phyloP scores from a whole-genome alignment of 345 rosid species.

The Theobroma cacao region DNA sequence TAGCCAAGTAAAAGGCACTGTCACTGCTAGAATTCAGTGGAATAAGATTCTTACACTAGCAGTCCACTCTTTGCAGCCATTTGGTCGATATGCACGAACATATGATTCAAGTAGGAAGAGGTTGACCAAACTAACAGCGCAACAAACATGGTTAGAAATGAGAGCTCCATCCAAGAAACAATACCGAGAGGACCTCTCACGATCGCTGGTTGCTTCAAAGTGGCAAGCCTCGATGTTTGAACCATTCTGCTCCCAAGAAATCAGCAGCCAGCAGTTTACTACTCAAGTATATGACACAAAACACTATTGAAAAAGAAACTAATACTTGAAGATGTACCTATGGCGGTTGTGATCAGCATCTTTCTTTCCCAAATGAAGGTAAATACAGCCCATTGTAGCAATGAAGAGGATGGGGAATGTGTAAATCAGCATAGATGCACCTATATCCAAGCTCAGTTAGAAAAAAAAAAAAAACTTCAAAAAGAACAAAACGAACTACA shows the following conservation, averaged over 20 bases:
- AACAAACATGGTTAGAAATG: slow-evolving; percentile 52
- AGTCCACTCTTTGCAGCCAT: slow-evolving; percentile 10
- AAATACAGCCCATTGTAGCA: slow-evolving; percentile 55
- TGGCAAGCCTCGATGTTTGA: not conserved
- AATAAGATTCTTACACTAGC: slow-evolving; percentile 31
- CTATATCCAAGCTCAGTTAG: slow-evolving; percentile 24
- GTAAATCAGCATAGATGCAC: slow-evolving; percentile 49
- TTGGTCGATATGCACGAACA: slow-evolving; percentile 25
- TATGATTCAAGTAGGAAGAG: slow-evolving; percentile 37
- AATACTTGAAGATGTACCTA: slow-evolving; percentile 13
- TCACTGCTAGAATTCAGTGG: not conserved
- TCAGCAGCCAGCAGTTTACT: not conserved
- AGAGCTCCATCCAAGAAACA: slow-evolving; percentile 49
- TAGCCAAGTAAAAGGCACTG: not conserved
- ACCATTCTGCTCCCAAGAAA: not conserved
- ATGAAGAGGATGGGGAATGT: slow-evolving; percentile 59
- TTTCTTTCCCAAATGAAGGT: slow-evolving; percentile 55
- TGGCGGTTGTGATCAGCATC: slow-evolving; percentile 10
- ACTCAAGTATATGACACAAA: not conserved
- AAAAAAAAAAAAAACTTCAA: not conserved
- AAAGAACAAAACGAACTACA: not conserved
- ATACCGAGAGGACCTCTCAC: slow-evolving; percentile 66
- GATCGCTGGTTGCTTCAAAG: slow-evolving; percentile 32
- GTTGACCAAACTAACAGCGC: slow-evolving; percentile 48
- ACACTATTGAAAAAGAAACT: not conserved